These are phyloP conservation scores for Nyssa sinensis DNA, from an alignment of 148 eudicot genomes.

Conservation along the genomic window DNA sequence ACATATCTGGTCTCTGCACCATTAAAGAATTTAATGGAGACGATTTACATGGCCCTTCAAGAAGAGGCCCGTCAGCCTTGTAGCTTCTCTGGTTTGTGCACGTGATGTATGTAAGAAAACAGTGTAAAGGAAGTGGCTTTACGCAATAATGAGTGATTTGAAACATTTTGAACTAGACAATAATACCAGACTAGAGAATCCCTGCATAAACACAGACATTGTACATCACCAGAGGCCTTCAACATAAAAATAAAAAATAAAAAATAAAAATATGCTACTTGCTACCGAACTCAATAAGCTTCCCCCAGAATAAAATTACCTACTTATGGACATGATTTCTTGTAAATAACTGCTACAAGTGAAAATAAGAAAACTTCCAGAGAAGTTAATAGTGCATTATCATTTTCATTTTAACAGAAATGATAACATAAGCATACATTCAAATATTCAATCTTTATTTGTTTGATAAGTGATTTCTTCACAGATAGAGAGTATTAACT, in stretches of 20 bases:
- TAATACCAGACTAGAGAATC: conserved; percentile 4
- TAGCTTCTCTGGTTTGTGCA: conserved; percentile 7
- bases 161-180: conserved; percentile 12
- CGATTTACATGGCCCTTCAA: conserved; percentile 8
- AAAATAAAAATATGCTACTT: no score
- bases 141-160: not conserved
- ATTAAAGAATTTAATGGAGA: not conserved
- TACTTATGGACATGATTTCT: not conserved
- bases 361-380: not conserved
- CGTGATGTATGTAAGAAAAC: not conserved
- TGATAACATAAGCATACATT: not conserved
- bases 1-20: conserved; percentile 6
- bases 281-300: not conserved
- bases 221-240: not conserved
- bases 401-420: not conserved
- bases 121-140: conserved; percentile 6
- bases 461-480: not conserved
- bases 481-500: no score
- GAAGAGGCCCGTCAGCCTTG: conserved; percentile 9
- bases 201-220: conserved; percentile 22
- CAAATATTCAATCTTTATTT: not conserved
- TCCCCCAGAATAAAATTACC: not conserved
- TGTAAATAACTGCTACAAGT: not conserved
- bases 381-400: not conserved
- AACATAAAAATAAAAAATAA: no score